Percentiles rank a stretch among this genome's conserved stretches.
These are phyloP conservation scores for Flaveria bidentis DNA, from an alignment of 129 eudicot species.

Conservation along the genomic window DNA sequence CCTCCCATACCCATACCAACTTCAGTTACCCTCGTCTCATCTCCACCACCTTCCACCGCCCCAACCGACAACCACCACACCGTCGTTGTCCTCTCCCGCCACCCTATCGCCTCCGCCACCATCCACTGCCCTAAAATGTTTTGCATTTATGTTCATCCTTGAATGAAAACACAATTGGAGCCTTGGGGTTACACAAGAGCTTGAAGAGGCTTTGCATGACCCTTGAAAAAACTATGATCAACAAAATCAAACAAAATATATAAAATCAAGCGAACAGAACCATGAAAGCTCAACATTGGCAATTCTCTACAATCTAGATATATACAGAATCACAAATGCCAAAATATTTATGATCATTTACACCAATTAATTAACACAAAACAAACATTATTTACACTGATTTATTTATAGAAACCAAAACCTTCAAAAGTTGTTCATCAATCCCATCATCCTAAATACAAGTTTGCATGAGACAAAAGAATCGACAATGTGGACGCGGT, in stretches of 20 bases:
- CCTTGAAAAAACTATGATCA: too few species aligned
- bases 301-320: neutral
- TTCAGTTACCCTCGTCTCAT: too few species aligned
- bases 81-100: too few species aligned
- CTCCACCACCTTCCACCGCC: too few species aligned
- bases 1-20: too few species aligned
- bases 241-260: neutral
- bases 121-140: too few species aligned
- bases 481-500: neutral
- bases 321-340: neutral
- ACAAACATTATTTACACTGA: neutral
- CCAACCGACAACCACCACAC: too few species aligned
- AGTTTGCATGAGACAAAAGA: conserved; percentile 25
- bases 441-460: conserved; percentile 25
- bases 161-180: too few species aligned
- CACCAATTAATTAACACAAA: neutral
- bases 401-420: neutral
- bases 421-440: conserved; percentile 13
- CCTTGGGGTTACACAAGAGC: too few species aligned
- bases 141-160: too few species aligned
- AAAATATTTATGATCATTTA: neutral
- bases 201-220: too few species aligned
- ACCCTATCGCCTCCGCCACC: too few species aligned
- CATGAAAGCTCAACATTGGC: conserved; percentile 4
- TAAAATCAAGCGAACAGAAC: neutral